Percentiles rank a stretch among this genome's conserved stretches.
Evolutionary conservation across 129 eudicot species (phyloP).

Genomic region (Helichrysum umbraculigerum): DNA sequence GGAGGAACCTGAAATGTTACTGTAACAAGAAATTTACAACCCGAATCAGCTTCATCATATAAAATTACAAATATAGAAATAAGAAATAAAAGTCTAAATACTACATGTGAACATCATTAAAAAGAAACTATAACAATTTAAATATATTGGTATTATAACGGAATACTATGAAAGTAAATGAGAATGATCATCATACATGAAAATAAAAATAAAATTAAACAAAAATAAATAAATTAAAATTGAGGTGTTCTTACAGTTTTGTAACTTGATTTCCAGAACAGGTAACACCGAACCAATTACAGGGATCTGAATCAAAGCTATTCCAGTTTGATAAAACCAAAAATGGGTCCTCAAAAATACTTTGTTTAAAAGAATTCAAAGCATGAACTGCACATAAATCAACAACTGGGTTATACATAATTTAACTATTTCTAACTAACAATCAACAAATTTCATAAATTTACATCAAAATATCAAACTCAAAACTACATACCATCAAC

Average conservation of each 20-base stretch:
- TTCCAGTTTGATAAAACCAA: slow-evolving; percentile 81
- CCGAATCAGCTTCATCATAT: slow-evolving; percentile 24
- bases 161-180: slow-evolving; percentile 2
- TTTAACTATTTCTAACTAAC: not conserved
- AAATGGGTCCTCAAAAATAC: slow-evolving; percentile 76
- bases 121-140: too few relatives aligned
- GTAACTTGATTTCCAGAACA: slow-evolving; percentile 73
- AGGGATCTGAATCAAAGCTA: slow-evolving; percentile 72
- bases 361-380: slow-evolving; percentile 73
- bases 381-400: slow-evolving; percentile 54
- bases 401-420: not conserved
- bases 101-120: not conserved
- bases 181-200: not conserved
- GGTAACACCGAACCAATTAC: slow-evolving; percentile 78
- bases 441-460: slow-evolving; percentile 26
- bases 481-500: slow-evolving; percentile 53
- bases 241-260: slow-evolving; percentile 64
- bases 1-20: slow-evolving; percentile 82
- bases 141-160: too few relatives aligned
- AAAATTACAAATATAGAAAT: not conserved
- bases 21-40: slow-evolving; percentile 38
- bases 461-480: slow-evolving; percentile 10
- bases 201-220: not conserved
- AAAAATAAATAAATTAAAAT: not conserved
- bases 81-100: not conserved